Evolutionary conservation across 2,329 filamentous ascomycete genomes (phyloP), one percentile per base, ranked within the genome.

Genomic region (Nothopassalora personata): DNA sequence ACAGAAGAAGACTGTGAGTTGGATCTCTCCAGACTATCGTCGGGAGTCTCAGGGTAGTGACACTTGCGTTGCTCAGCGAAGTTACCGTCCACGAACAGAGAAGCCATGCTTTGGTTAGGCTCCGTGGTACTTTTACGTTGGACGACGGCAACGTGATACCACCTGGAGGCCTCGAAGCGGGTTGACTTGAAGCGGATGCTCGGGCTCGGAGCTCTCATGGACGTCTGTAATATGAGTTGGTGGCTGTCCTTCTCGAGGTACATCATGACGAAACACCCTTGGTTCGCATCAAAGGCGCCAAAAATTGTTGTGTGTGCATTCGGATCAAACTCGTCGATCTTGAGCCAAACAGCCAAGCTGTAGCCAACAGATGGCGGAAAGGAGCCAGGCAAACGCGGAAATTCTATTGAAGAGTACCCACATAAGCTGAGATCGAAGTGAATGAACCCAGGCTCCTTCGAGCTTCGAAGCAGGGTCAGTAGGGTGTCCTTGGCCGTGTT

Each of bases 141-240:
- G 27, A 94, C 90, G 61, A 99, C 77, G 47, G 88, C 90, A 67
- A 99, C 84, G 73, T 99, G 94, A 73, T 99, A 99, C 94, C 94
- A 99, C 67, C 79, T 82, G 56, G 86, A 83, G 63, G 89, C 82
- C 66, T 86, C 79, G 70, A 99, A 97, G 0, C 81, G 79, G 10
- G 87, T 84, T 2, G 88, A 88, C 72, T 94, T 96, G 80, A 99
- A 99, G 57, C 94, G 86, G 50, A 99, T 90, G 73, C 93, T 97
- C 2, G 94, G 93, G 59, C 89, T 85, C 54, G 86, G 81, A 8
- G 91, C 91, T 54, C 86, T 90, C 61, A 97, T 89, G 18, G 94
- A 97, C 7, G 95, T 97, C 75, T 99, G 94, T 5, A 99, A 79
- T 66, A 99, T 99, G 66, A 99, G 89, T 74, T 96, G 94, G 61